phyloP scores from a whole-genome alignment of 345 rosid species.

The Salix arbutifolia region DNA sequence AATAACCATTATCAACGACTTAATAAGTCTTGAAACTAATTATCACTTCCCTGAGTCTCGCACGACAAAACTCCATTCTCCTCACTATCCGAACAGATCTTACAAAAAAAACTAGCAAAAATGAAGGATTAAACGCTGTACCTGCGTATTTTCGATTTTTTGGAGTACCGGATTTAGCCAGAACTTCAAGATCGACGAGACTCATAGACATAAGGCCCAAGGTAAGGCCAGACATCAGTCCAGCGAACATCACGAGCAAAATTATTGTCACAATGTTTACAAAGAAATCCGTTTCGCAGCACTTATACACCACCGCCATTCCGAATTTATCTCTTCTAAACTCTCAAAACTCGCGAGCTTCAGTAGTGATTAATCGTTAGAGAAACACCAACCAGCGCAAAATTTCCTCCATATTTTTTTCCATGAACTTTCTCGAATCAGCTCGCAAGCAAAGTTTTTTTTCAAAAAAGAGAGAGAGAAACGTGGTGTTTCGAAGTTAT shows the following conservation, averaged over 20 bases:
- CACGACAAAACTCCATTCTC: conserved; percentile 1
- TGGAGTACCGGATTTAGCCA: conserved; percentile 91
- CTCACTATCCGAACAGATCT: conserved; percentile 11
- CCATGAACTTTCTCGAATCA: not conserved
- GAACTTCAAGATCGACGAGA: conserved; percentile 95
- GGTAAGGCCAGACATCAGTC: conserved; percentile 94
- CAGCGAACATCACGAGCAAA: conserved; percentile 75
- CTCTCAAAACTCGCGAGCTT: not conserved
- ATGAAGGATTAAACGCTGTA: conserved; percentile 7
- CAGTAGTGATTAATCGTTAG: not conserved
- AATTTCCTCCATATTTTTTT: conserved; percentile 7
- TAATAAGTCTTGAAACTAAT: not conserved
- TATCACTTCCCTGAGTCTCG: not conserved
- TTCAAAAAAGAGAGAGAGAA: not conserved
- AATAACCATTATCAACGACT: not conserved
- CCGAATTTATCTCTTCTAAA: not conserved
- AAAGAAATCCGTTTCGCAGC: conserved; percentile 64
- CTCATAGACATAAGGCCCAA: conserved; percentile 98
- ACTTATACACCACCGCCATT: conserved; percentile 65
- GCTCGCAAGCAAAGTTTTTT: not conserved
- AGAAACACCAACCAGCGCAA: conserved; percentile 8
- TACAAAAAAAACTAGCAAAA: not conserved
- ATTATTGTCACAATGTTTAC: conserved; percentile 51
- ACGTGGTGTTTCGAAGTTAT: not conserved
- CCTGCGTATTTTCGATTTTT: conserved; percentile 71